phyloP scores from a whole-genome alignment of 2,329 filamentous ascomycete species.

The Aspergillus sp. region DNA sequence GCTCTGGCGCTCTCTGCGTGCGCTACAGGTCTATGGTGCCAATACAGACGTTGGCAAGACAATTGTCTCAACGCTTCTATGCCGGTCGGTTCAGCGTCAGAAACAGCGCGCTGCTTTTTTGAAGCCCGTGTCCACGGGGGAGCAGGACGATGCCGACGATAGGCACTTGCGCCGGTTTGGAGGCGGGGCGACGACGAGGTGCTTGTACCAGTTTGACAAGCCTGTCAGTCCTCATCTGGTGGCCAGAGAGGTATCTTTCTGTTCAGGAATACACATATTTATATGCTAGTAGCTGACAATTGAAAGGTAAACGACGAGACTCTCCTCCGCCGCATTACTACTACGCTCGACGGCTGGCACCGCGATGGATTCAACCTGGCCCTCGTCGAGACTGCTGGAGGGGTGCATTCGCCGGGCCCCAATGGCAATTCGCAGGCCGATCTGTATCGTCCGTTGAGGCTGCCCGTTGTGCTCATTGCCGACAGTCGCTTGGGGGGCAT shows the following conservation, averaged over 20 bases:
- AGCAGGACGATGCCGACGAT: conserved; percentile 57
- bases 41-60: conserved; percentile 85
- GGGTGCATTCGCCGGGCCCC: conserved; percentile 69
- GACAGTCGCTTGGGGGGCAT: conserved; percentile 73
- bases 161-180: conserved; percentile 59
- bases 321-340: conserved; percentile 44
- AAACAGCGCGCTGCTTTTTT: conserved; percentile 54
- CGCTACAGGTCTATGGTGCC: conserved; percentile 71
- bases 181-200: conserved; percentile 48
- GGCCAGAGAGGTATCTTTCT: conserved; percentile 40
- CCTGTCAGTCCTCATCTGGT: conserved; percentile 73
- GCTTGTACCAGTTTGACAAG: conserved; percentile 63
- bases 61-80: conserved; percentile 65
- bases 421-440: conserved; percentile 71
- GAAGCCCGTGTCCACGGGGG: conserved; percentile 75
- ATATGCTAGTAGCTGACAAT: not conserved
- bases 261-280: too few species aligned
- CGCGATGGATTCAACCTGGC: conserved; percentile 45
- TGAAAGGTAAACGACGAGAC: conserved; percentile 18
- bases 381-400: conserved; percentile 73
- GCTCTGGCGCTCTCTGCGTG: conserved; percentile 60
- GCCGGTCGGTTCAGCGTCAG: conserved; percentile 49
- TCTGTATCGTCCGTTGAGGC: conserved; percentile 63
- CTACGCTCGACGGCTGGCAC: conserved; percentile 33
- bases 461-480: conserved; percentile 65